Evolutionary conservation across 805 yeast species (phyloP), one percentile per base, ranked within the genome.

Genomic region (Schizosaccharomyces cryophilus): DNA sequence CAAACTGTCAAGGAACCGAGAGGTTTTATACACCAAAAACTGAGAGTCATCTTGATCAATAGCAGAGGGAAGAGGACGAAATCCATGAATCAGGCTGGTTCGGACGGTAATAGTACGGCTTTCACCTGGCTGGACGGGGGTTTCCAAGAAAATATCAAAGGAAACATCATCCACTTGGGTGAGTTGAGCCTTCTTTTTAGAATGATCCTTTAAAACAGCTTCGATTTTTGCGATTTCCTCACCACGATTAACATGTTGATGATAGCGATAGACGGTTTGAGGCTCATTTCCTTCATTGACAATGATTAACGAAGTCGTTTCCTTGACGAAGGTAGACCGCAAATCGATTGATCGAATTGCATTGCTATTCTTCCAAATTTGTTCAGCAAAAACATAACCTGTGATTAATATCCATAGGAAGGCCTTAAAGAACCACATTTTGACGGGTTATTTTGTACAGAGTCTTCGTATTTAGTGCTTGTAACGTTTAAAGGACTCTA

Each of bases 51-150:
- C 73, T 73, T 89, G 75, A 19, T 72, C 74, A 54, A 84, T 79
- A 63, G 75, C 72, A 60, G 75, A 77, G 0, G 97, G 96, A 60
- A 78, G 69, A 54, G 96, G 87, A 60, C 66, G 63, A 59, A 82
- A 66, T 42, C 73, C 69, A 62, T 76, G 73, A 40, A 79, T 74
- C 62, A 78, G 73, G 1, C 80, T 78, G 63, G 75, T 71, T 40
- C 79, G 74, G 19, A 83, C 71, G 47, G 73, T 71, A 56, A 90
- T 67, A 45, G 75, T 73, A 58, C 75, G 69, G 40, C 72, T 71
- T 29, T 81, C 76, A 42, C 80, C 79, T 31, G 94, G 85, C 9
- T 83, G 77, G 61, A 89, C 72, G 48, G 93, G 85, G 56, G 74
- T 74, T 13, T 86, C 85, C 60, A 88, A 72, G 42, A 67, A 69